Evolutionary conservation across 139 green algal species (phyloP).

Genomic region (Ettlia oleoabundans): DNA sequence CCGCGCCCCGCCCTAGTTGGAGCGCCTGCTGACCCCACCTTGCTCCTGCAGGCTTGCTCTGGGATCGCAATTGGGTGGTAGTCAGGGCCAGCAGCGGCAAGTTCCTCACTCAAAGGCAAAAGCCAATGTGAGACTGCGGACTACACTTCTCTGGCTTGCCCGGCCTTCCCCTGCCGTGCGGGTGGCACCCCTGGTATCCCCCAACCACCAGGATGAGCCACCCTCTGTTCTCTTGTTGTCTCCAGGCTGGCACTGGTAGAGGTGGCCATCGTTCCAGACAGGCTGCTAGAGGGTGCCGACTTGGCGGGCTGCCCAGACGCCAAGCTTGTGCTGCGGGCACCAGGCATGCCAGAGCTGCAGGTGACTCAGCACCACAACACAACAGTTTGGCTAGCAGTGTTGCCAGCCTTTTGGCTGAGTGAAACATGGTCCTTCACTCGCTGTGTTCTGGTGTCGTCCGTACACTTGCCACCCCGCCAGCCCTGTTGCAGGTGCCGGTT

Average conservation of each 20-base stretch:
- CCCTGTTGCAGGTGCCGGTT: too few relatives aligned
- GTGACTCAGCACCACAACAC: too few relatives aligned
- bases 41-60: conserved; percentile 44
- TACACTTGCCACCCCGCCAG: too few relatives aligned
- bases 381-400: background rate
- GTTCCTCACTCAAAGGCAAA: conserved; percentile 69
- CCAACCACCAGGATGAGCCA: too few relatives aligned
- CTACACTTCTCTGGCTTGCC: background rate
- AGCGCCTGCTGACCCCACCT: background rate
- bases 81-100: conserved; percentile 29
- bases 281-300: conserved; percentile 20
- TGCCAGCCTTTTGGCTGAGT: too few relatives aligned
- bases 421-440: too few relatives aligned
- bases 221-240: background rate
- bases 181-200: too few relatives aligned
- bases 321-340: conserved; percentile 32
- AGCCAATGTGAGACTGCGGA: conserved; percentile 26
- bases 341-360: conserved; percentile 42
- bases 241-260: conserved; percentile 42
- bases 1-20: too few relatives aligned
- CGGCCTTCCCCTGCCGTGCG: background rate
- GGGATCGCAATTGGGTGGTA: conserved; percentile 71
- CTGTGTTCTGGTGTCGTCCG: too few relatives aligned
- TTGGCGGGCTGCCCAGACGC: conserved; percentile 6
- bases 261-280: background rate